Base-by-base conservation (phyloP, 805 yeast species). In the Candida ovalis region DNA sequence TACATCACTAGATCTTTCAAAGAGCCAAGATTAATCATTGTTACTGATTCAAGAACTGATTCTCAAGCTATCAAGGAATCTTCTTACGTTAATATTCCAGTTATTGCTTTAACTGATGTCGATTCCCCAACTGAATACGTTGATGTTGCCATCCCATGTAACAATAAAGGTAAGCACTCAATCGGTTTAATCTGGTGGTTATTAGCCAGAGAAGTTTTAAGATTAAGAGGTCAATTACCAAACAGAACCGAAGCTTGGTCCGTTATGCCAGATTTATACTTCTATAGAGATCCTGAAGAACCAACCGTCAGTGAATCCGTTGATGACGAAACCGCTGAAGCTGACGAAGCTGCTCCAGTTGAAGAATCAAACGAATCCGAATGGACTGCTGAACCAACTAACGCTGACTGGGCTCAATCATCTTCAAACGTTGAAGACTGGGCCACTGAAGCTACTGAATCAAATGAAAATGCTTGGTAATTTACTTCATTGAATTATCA, bases 261-360 rank as follows among this genome's bases (percentile, higher is more conserved):
- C 66, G 94, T 94, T 74, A 94, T 94, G 99, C 98, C 98, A 76
- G 99, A 94, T 82, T 85, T 94, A 77, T 94, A 91, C 91, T 94
- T 94, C 91, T 94, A 94, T 97, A 94, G 99, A 86, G 97, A 94
- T 82, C 99, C 99, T 72, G 98, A 92, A 82, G 99, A 94, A 80
- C 86, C 87, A 76, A 96, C 89, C 80, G 82, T 77, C 22, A 35
- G 38, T 64, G 82, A 81, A 68, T 78, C 78, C 57, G 78, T 76
- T 61, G 74, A 73, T 58, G 86, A 80, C 65, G 87, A 81, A 70
- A 85, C 77, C 67, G 78, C 75, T 61, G 82, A 78, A 66, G 75
- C 72, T 57, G 84, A 76, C 66, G 82, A 76, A 61, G 86, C 77
- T 70, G 81, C 75, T 66, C 78, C 73, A 58, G 84, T 74, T 66